A percentile compares a stretch with the other conserved stretches of the same genome.
These are phyloP conservation scores for Cenchrus americanus DNA, from an alignment of 176 grass and related monocot genomes.

Conservation along the genomic window DNA sequence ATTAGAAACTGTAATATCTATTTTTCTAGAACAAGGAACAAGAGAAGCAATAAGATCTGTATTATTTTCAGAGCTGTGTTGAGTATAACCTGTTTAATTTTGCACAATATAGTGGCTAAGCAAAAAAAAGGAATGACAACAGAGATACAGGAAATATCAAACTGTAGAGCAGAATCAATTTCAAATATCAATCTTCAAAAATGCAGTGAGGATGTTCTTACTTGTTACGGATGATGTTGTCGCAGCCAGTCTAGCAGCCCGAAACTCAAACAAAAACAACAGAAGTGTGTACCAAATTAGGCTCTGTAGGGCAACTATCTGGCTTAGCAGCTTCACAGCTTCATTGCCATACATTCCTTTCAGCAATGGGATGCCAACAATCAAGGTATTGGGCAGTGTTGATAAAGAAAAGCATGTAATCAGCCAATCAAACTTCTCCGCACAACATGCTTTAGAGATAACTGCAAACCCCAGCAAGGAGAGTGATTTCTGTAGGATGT, in stretches of 20 bases:
- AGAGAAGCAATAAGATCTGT: not conserved
- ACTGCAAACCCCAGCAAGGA: slow-evolving; percentile 59
- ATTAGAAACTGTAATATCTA: slow-evolving; percentile 8
- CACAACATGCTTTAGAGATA: slow-evolving; percentile 51
- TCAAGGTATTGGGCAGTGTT: slow-evolving; percentile 88
- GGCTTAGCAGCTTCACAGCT: slow-evolving; percentile 73
- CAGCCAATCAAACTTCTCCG: slow-evolving; percentile 71
- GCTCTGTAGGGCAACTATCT: slow-evolving; percentile 96
- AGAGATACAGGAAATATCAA: slow-evolving; percentile 9
- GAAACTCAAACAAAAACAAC: slow-evolving; percentile 73
- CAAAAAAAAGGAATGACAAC: not conserved
- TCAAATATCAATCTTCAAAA: slow-evolving; percentile 32
- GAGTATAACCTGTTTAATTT: slow-evolving; percentile 13
- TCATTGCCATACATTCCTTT: slow-evolving; percentile 93
- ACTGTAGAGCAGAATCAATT: slow-evolving; percentile 15
- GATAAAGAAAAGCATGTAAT: slow-evolving; percentile 88
- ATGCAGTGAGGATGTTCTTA: slow-evolving; percentile 51
- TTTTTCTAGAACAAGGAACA: not conserved
- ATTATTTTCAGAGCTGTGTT: slow-evolving; percentile 11
- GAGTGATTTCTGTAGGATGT: slow-evolving; percentile 71
- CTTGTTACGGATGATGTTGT: slow-evolving; percentile 61
- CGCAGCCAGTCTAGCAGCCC: slow-evolving; percentile 46
- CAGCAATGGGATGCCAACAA: slow-evolving; percentile 89
- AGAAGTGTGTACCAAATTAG: slow-evolving; percentile 85
- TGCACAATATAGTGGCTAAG: not conserved